These are phyloP conservation scores for Patellifolia procumbens DNA, from an alignment of 179 eudicot genomes.

Conservation along the genomic window DNA sequence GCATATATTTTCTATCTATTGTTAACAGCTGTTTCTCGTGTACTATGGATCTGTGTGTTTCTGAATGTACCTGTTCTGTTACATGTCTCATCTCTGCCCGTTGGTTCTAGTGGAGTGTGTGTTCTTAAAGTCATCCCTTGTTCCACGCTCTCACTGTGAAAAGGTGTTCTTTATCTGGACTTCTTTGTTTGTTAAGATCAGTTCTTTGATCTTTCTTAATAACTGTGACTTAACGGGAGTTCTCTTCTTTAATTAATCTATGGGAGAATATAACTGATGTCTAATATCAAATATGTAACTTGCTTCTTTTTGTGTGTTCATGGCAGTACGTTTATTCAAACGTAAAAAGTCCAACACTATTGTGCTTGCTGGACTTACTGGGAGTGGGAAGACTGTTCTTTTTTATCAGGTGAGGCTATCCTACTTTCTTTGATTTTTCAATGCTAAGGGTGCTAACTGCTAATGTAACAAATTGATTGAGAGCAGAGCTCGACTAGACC, in stretches of 20 bases:
- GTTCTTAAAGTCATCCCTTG: too few species aligned
- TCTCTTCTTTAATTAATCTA: neutral
- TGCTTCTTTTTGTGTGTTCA: neutral
- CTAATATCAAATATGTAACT: neutral
- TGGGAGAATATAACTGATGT: neutral
- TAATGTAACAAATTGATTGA: too few species aligned
- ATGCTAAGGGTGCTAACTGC: too few species aligned
- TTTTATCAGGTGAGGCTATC: constrained; percentile 66
- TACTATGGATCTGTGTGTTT: neutral
- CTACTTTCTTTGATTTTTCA: neutral
- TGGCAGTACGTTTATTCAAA: constrained; percentile 73
- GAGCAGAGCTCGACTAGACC: too few species aligned
- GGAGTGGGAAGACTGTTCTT: constrained; percentile 87
- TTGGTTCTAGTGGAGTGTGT: neutral
- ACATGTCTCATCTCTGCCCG: neutral
- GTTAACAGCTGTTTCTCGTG: neutral
- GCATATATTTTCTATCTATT: neutral
- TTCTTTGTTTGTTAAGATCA: neutral
- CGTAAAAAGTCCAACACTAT: constrained; percentile 70
- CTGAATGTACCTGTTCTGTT: neutral
- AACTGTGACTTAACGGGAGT: neutral
- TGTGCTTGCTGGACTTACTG: constrained; percentile 81
- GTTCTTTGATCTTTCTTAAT: neutral
- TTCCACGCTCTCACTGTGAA: neutral
- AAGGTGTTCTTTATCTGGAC: neutral